These are phyloP conservation scores for Acacia confusa DNA, from an alignment of 306 rosid genomes.

Conservation along the genomic window DNA sequence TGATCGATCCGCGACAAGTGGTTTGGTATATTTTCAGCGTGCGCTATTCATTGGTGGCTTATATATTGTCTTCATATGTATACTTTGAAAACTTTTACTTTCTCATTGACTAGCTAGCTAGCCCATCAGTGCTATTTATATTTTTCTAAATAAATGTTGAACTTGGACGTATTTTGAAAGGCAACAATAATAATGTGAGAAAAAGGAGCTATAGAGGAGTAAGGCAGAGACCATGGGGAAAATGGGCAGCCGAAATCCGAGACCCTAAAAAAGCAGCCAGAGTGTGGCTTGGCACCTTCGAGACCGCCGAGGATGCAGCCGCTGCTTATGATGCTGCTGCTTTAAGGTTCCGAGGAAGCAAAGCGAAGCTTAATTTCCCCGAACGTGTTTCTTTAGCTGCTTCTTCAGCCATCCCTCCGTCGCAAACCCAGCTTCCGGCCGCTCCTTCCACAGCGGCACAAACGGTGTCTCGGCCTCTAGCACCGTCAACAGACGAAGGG, in stretches of 20 bases:
- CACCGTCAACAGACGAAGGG: background rate
- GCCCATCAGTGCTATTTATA: background rate
- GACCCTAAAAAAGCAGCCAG: conserved; percentile 56
- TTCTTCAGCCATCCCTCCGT: background rate
- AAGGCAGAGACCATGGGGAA: conserved; percentile 58
- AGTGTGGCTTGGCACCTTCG: conserved; percentile 63
- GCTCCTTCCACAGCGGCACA: background rate
- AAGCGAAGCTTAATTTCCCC: conserved; percentile 57
- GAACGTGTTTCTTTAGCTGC: conserved; percentile 15
- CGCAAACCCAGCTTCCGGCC: background rate
- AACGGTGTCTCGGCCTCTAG: background rate
- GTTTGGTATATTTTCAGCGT: background rate
- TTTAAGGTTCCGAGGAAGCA: conserved; percentile 45
- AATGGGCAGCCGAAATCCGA: conserved; percentile 61
- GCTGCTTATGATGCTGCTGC: conserved; percentile 56
- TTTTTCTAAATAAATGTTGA: background rate
- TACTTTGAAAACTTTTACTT: background rate
- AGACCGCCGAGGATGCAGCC: conserved; percentile 61
- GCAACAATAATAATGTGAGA: conserved; percentile 1
- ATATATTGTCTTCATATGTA: background rate
- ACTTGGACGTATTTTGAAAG: background rate
- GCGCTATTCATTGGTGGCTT: background rate
- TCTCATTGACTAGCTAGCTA: background rate
- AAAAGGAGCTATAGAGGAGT: conserved; percentile 56
- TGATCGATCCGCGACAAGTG: conserved; percentile 17